Evolutionary conservation across 129 eudicot species (phyloP), one percentile per base, ranked within the genome.

Genomic region (Gnaphalium uliginosum): DNA sequence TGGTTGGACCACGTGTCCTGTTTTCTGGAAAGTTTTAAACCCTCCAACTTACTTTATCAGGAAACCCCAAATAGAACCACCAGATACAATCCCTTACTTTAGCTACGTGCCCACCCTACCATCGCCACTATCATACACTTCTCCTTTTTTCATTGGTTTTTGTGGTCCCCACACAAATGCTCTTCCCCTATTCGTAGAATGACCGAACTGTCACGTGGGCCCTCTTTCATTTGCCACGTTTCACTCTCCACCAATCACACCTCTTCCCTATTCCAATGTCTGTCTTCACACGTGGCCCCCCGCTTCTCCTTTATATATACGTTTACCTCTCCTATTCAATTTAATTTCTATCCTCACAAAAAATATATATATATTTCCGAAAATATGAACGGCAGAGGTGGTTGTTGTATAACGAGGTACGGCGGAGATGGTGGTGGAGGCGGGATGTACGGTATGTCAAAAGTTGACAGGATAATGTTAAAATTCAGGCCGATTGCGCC

Each of bases 401-500:
- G 93, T 58, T 90, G 93, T 76, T 90, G 97, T 82, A 79, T 88
- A 53, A 89, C 96, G 0, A 85, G 93, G 41, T 82, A 87, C 66
- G 66, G 18, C 18, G 71, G 82, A 4, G 30, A 48, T 17, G 77
- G 66, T 11, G 62, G 60, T 35, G 79, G 78, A 25, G 79, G 83
- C 2, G 76, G 84, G 41, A 70, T 70, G 17, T 78, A 85, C 69
- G 83, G 85, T 13, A 81, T 78, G 83, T 77, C 92, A 0, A 86
- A 86, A 46, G 74, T 93, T 48, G 87, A 93, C 7, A 75, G 74
- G 68, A 90, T 93, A 77, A 90, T 93, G 98, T 83, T 87, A 7
- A 85, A 76, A 66, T 93, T 68, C 73, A 72, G 98, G 39, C 98
- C 97, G 26, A 93, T 93, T 23, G 98, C 97, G 0, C 98, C 98